A percentile compares a stretch with the other conserved stretches of the same genome.
Evolutionary conservation across 1,284 basidiomycete species (phyloP).

Genomic region (Boletus calvinii): DNA sequence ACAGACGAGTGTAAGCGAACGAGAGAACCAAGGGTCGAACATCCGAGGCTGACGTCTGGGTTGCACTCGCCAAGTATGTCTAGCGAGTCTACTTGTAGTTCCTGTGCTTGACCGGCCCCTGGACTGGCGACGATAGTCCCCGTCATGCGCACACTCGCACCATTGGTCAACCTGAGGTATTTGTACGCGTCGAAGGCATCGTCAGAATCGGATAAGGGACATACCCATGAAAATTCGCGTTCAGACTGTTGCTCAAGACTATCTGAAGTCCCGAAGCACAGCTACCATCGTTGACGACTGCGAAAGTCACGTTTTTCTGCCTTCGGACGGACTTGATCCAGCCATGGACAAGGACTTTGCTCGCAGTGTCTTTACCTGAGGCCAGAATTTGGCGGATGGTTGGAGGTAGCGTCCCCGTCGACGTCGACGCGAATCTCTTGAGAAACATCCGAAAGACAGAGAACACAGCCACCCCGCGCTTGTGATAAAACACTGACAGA

Average conservation of each 20-base stretch:
- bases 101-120: constrained; percentile 69
- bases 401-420: constrained; percentile 38
- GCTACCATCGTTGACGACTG: constrained; percentile 82
- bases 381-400: constrained; percentile 60
- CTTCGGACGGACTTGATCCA: constrained; percentile 84
- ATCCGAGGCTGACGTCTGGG: constrained; percentile 54
- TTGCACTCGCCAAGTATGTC: constrained; percentile 75
- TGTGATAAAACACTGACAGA: no score
- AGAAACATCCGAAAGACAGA: constrained; percentile 24
- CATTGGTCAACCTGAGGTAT: constrained; percentile 59
- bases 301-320: constrained; percentile 86
- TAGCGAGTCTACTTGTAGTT: constrained; percentile 69
- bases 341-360: constrained; percentile 52
- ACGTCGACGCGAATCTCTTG: constrained; percentile 30
- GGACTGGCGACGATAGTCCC: constrained; percentile 67
- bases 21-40: neutral
- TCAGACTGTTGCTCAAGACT: constrained; percentile 49
- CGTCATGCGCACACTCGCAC: constrained; percentile 65
- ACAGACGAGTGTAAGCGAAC: constrained; percentile 9
- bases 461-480: constrained; percentile 29
- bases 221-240: constrained; percentile 20
- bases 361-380: constrained; percentile 15
- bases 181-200: constrained; percentile 6
- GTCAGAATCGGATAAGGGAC: neutral
- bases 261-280: constrained; percentile 69